Base-by-base conservation (phyloP, 2,329 filamentous ascomycete species). In the Pseudohalonectria lignicola region DNA sequence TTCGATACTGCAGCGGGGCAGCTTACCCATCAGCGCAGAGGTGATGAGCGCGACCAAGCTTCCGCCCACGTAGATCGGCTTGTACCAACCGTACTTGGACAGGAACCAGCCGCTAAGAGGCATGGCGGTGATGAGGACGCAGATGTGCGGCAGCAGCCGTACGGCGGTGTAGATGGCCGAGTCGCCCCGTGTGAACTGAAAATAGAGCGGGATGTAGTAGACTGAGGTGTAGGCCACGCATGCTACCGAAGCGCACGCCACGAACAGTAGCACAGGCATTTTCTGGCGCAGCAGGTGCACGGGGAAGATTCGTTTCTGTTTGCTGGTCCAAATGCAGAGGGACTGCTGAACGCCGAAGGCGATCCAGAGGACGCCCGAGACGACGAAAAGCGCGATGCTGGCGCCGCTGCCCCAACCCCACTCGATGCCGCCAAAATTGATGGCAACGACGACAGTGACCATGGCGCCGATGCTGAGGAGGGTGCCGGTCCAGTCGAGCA, bases 151-250 rank as follows among this genome's bases (percentile, higher is more conserved):
- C 7, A 66, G 49, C 4, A 66, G 47, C 8, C 56, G 51, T 1
- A 64, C 54, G 1, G 53, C 57, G 10, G 61, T 51, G 11, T 51
- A 39, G 8, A 64, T 47, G 5, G 58, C 55, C 1, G 43, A 51
- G 37, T 66, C 66, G 9, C 55, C 56, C 4, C 52, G 52, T 0
- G 55, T 55, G 47, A 72, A 73, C 43, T 67, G 63, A 49, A 72
- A 74, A 49, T 60, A 71, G 1, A 73, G 48, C 0, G 69, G 69
- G n/a, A 72, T 60, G 48, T 64, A 72, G 49, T 71, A 74, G 17
- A 64, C 49, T 12, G 47, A 35, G 8, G 59, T 45, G 33, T 55
- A 57, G 29, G 42, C 39, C n/a, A n/a, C n/a, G n/a, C n/a, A n/a
- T n/a, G n/a, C n/a, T n/a, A n/a, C n/a, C n/a, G n/a, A n/a, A n/a